Evolutionary conservation across 2,329 filamentous ascomycete genomes (phyloP), one percentile per base, ranked within the genome.

Genomic region (Colletotrichum aenigma): DNA sequence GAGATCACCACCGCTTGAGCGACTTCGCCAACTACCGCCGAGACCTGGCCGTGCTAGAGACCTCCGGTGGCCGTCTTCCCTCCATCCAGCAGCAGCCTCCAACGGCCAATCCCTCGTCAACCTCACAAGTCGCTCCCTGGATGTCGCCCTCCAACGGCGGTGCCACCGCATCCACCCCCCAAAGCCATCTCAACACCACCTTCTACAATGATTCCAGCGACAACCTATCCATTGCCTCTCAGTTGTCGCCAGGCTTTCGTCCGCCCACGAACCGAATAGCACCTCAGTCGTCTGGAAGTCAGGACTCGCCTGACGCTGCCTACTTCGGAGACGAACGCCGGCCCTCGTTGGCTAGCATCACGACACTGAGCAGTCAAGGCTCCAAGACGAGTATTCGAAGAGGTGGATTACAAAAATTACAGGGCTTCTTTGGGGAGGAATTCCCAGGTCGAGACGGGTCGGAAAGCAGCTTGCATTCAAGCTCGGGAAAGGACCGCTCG

Each of bases 371-470:
- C 84, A 98, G 96, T 81, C 91, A 94, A 78, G 94, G 95, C 38
- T 98, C 96, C 56, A 93, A 93, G 85, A 90, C 91, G 74, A 94
- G 93, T 83, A 88, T 92, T 77, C 93, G 92, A 76, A 89, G 94
- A 75, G 92, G 93, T 79, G 92, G 94, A 67, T 90, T 94, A 73
- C 96, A 96, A 85, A 97, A 96, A 85, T 88, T 98, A 77, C 95
- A 97, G 82, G 95, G 94, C 56, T 96, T 98, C 83, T 98, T 98
- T 85, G 96, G 96, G 62, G 96, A 98, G 80, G 96, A 98, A 82
- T 95, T 94, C 83, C 92, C 92, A 75, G 91, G 91, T 48, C 89
- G 91, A 78, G 94, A 96, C 82, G 93, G 93, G 78, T 96, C 94
- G 69, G 95, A 97, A 74, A 90, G 91, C 79, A 93, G 91, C 85